Conservation (phyloP, 371 early-diverging fungal genomes). For the Mortierella sp. region DNA sequence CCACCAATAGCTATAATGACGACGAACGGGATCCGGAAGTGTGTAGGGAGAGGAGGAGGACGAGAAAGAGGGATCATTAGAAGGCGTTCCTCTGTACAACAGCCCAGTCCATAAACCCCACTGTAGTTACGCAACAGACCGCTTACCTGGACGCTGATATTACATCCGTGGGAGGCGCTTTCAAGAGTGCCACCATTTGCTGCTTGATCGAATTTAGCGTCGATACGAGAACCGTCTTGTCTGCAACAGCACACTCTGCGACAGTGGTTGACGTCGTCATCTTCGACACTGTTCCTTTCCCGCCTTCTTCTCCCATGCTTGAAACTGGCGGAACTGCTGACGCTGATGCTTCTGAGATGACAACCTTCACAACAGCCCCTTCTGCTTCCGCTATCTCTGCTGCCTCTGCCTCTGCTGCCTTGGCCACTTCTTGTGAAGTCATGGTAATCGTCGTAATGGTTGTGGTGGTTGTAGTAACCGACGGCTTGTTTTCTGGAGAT, state of each 20-base stretch:
- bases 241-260: slow-evolving; percentile 10
- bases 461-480: slow-evolving; percentile 25
- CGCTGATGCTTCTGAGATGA: not conserved
- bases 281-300: slow-evolving; percentile 24
- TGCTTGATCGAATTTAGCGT: slow-evolving; percentile 47
- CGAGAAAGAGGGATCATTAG: too few relatives aligned
- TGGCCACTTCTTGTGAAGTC: slow-evolving; percentile 16
- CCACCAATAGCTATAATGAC: slow-evolving; percentile 45
- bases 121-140: too few relatives aligned
- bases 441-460: slow-evolving; percentile 31
- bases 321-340: not conserved
- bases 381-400: not conserved
- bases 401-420: not conserved
- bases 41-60: too few relatives aligned
- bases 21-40: too few relatives aligned
- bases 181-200: slow-evolving; percentile 26
- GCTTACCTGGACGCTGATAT: slow-evolving; percentile 50
- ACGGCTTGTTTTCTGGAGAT: slow-evolving; percentile 10
- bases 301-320: not conserved
- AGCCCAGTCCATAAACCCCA: too few relatives aligned
- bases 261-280: slow-evolving; percentile 32
- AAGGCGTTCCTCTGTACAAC: too few relatives aligned
- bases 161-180: slow-evolving; percentile 31
- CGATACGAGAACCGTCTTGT: slow-evolving; percentile 34
- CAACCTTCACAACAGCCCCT: too few relatives aligned